Conservation (phyloP, 2,329 filamentous ascomycete species). For the Aphanoascus verrucosus region DNA sequence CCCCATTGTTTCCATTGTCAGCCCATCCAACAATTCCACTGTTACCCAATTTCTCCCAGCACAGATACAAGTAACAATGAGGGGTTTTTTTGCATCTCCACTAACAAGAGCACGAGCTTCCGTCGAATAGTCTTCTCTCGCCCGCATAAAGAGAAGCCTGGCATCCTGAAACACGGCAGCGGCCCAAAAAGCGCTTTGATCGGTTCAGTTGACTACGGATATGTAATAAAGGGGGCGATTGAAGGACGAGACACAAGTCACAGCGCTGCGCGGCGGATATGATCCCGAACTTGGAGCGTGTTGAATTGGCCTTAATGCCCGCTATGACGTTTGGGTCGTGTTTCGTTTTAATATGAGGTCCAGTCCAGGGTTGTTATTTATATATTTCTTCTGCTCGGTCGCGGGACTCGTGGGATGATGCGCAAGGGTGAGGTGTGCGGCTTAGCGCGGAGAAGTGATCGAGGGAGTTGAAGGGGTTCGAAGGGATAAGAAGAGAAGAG, state of each 20-base stretch:
- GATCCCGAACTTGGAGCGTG: not conserved
- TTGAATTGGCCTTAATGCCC: too few relatives aligned
- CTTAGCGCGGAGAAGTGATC: not conserved
- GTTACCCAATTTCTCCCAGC: not conserved
- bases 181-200: not conserved
- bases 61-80: conserved; percentile 5
- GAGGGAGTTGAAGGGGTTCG: not conserved
- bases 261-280: not conserved
- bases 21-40: not conserved
- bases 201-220: not conserved
- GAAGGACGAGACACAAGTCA: not conserved
- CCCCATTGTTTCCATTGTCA: not conserved
- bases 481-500: not conserved
- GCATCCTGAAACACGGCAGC: conserved; percentile 30
- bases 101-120: conserved; percentile 84
- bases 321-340: not conserved
- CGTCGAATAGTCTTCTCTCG: conserved; percentile 79
- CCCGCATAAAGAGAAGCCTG: conserved; percentile 45
- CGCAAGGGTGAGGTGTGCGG: not conserved
- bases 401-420: not conserved
- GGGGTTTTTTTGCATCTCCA: conserved; percentile 8
- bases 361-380: not conserved
- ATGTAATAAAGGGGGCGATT: not conserved
- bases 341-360: not conserved
- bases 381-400: not conserved